Percentiles rank a stretch among this genome's conserved stretches.
Evolutionary conservation across 805 yeast genomes (phyloP).

Genomic region (Pichia eremophila): DNA sequence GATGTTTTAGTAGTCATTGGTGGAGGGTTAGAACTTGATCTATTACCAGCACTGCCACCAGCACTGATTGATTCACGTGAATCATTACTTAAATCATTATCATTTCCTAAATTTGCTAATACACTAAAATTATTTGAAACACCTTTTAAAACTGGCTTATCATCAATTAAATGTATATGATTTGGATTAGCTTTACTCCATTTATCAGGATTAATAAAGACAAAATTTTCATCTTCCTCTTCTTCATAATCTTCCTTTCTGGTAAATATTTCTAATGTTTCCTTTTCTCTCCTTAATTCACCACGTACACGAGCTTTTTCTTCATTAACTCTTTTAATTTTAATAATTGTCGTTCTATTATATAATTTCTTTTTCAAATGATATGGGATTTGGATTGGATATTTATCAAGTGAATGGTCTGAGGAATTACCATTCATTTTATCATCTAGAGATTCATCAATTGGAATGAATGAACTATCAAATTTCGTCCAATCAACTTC

Average conservation of each 20-base stretch:
- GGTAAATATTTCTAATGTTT: slow-evolving; percentile 2
- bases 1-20: slow-evolving; percentile 26
- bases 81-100: slow-evolving; percentile 6
- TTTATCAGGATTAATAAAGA: slow-evolving; percentile 6
- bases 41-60: slow-evolving; percentile 4
- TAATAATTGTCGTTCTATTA: slow-evolving; percentile 44
- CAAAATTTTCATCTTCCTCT: background rate
- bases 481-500: slow-evolving; percentile 69
- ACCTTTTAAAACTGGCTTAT: slow-evolving; percentile 21
- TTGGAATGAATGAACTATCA: slow-evolving; percentile 4
- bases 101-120: slow-evolving; percentile 7
- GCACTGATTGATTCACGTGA: background rate
- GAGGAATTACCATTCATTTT: background rate
- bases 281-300: slow-evolving; percentile 10
- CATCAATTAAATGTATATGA: slow-evolving; percentile 26
- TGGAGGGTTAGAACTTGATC: background rate
- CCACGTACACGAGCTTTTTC: slow-evolving; percentile 30
- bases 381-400: slow-evolving; percentile 28
- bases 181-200: slow-evolving; percentile 31
- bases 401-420: background rate
- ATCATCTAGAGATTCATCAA: background rate
- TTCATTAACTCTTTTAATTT: slow-evolving; percentile 44
- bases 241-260: background rate
- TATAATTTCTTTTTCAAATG: slow-evolving; percentile 45
- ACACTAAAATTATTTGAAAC: slow-evolving; percentile 10